phyloP scores from a whole-genome alignment of 306 rosid genomes.

The Echinosophora koreensis region DNA sequence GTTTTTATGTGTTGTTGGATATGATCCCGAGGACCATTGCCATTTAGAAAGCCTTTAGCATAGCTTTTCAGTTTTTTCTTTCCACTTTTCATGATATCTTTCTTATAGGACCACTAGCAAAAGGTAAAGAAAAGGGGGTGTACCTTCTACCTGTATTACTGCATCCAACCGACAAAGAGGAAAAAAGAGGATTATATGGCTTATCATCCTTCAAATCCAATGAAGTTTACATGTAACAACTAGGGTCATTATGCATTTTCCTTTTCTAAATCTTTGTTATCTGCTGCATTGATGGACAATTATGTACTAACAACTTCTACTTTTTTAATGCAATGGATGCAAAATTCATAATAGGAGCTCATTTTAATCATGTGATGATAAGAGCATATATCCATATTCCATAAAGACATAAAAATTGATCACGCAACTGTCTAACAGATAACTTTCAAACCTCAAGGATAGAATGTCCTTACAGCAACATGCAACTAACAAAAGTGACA shows the following conservation, averaged over 20 bases:
- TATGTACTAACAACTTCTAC: not conserved
- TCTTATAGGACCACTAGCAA: constrained; percentile 40
- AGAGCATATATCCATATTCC: constrained; percentile 7
- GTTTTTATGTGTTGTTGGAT: constrained; percentile 45
- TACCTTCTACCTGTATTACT: not conserved
- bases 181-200: constrained; percentile 8
- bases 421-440: constrained; percentile 41
- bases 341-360: not conserved
- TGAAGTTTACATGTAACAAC: not conserved
- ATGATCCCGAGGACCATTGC: constrained; percentile 36
- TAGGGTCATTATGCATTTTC: not conserved
- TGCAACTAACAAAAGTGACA: constrained; percentile 42
- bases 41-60: constrained; percentile 32
- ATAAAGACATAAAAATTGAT: constrained; percentile 32
- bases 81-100: constrained; percentile 46
- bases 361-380: constrained; percentile 16
- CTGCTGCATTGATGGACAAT: not conserved
- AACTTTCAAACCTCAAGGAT: constrained; percentile 47
- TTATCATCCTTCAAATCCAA: constrained; percentile 28
- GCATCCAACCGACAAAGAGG: constrained; percentile 17
- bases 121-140: constrained; percentile 5
- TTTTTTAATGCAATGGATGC: constrained; percentile 22
- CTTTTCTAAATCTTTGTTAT: not conserved
- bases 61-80: constrained; percentile 29
- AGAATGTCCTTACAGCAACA: constrained; percentile 61